phyloP scores from a whole-genome alignment of 768 basidiomycete species.

The Lactarius sp. region DNA sequence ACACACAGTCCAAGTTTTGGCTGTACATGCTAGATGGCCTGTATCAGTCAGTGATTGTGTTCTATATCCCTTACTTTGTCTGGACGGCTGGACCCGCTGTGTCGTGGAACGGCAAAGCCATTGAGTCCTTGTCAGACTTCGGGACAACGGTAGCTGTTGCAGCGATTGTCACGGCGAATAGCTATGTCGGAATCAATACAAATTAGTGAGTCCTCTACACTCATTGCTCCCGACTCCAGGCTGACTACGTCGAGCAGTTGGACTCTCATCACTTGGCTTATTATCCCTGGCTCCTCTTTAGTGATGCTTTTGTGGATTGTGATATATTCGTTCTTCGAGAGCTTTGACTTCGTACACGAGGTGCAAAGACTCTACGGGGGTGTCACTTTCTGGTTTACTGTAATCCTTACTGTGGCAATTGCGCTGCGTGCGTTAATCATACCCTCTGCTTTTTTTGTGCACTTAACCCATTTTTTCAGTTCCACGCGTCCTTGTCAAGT shows the following conservation, averaged over 20 bases:
- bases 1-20: constrained; percentile 91
- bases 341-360: constrained; percentile 67
- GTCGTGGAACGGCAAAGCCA: constrained; percentile 75
- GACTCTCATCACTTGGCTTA: constrained; percentile 81
- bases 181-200: constrained; percentile 85
- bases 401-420: constrained; percentile 61
- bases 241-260: constrained; percentile 43
- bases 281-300: constrained; percentile 73
- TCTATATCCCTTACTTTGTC: constrained; percentile 76
- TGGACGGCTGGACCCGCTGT: constrained; percentile 61
- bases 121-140: constrained; percentile 79
- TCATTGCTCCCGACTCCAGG: background rate
- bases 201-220: constrained; percentile 62
- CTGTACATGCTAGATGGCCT: constrained; percentile 90
- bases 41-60: constrained; percentile 86
- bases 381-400: constrained; percentile 78
- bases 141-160: constrained; percentile 88
- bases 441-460: background rate
- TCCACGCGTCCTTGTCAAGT: constrained; percentile 80
- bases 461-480: constrained; percentile 39
- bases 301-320: constrained; percentile 85
- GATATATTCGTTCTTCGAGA: constrained; percentile 78
- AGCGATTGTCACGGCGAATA: constrained; percentile 84
- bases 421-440: constrained; percentile 58
- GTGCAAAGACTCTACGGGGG: constrained; percentile 70